A percentile compares a stretch with the other conserved stretches of the same genome.
Evolutionary conservation across 306 rosid species (phyloP).

Genomic region (Carpinus fangiana): DNA sequence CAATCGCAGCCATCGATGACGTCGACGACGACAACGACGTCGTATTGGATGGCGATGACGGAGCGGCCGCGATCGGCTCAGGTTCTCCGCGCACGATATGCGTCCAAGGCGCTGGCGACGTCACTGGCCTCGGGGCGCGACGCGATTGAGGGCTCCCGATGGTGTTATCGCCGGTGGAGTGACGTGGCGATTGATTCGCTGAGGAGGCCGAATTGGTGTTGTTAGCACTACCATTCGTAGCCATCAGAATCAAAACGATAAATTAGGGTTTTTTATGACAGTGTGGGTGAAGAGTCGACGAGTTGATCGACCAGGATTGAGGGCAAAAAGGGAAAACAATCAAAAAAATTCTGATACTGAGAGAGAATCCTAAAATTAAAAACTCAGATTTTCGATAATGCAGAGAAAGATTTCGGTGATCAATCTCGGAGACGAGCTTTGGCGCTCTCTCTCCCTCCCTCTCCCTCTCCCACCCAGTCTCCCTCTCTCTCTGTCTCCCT

Average conservation of each 20-base stretch:
- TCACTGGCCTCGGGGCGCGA: conserved; percentile 24
- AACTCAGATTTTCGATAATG: conserved; percentile 23
- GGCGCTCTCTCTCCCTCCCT: conserved; percentile 23
- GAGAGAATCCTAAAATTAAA: not conserved
- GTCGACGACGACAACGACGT: not conserved
- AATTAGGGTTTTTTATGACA: conserved; percentile 40
- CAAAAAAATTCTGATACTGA: conserved; percentile 13
- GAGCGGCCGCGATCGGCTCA: conserved; percentile 43
- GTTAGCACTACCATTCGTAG: conserved; percentile 31
- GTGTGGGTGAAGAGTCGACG: conserved; percentile 22
- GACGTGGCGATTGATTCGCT: conserved; percentile 40
- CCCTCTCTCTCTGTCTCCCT: conserved; percentile 1
- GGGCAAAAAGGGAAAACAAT: conserved; percentile 25
- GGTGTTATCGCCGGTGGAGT: conserved; percentile 25
- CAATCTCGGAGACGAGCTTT: conserved; percentile 40
- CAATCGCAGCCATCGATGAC: conserved; percentile 30
- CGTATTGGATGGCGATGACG: conserved; percentile 30
- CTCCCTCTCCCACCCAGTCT: not conserved
- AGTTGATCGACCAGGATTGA: conserved; percentile 47
- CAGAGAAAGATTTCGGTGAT: conserved; percentile 50
- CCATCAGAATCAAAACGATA: conserved; percentile 26
- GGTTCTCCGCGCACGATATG: conserved; percentile 62
- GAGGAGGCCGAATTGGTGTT: conserved; percentile 13
- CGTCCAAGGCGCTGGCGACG: conserved; percentile 49
- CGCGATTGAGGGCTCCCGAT: conserved; percentile 45